Evolutionary conservation across 345 rosid genomes (phyloP), one percentile per base, ranked within the genome.

Genomic region (Punica granatum): DNA sequence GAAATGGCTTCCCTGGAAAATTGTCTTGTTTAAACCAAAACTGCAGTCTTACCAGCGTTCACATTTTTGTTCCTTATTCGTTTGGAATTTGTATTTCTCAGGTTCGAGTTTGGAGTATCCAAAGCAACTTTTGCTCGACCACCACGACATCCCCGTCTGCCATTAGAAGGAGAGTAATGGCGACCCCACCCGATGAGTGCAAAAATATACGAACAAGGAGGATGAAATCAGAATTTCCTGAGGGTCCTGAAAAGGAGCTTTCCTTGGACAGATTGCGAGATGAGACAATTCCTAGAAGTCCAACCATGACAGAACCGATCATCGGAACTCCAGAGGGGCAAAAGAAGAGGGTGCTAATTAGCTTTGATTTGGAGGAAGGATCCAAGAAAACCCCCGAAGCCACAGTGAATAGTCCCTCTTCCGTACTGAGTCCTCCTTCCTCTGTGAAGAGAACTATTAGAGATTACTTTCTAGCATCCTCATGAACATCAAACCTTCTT

Each of bases 371-470:
- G 11, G 26, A 41, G 42, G 64, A 68, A 28, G 37, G 61, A 39
- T 35, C 34, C 7, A 56, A 68, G 70, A 65, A 46, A 48, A 35
- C 73, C 4, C 69, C 73, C 2, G 66, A 64, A 59, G 73, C 83
- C 8, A 39, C 77, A 16, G 30, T 64, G 73, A 62, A 76, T 48
- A 89, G 96, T 74, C 99, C 99, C 41, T 82, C 90, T 53, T 94
- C 97, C 43, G 96, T 94, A 16, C 67, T 91, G 77, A 88, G 81
- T 59, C 95, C 92, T 43, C 99, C 93, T 70, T 85, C 95, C 74
- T 91, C 97, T 0, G 75, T 84, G 77, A 82, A 96, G 67, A 86
- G 78, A 80, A 94, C 95, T 13, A 91, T 94, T 69, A 80, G 90
- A 44, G 96, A 94, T 81, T 94, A 94, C 79, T 91, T 94, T 64